Percentiles rank a stretch among this genome's conserved stretches.
These are phyloP conservation scores for Kluyveromyces siamensis DNA, from an alignment of 805 yeast genomes.

Conservation along the genomic window DNA sequence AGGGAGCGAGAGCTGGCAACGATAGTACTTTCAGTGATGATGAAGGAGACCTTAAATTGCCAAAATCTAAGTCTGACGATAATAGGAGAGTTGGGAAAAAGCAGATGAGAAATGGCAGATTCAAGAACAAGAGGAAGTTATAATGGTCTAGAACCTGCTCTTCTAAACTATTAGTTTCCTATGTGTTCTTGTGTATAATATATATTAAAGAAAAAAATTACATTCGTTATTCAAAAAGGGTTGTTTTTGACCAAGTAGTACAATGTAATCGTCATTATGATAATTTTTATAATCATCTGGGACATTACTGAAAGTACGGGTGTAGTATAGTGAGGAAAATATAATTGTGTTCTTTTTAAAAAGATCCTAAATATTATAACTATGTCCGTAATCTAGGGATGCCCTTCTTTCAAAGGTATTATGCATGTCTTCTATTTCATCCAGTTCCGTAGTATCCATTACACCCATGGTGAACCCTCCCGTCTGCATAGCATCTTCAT, in stretches of 20 bases:
- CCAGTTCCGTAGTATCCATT: slow-evolving; percentile 11
- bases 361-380: neutral
- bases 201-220: neutral
- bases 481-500: slow-evolving; percentile 1
- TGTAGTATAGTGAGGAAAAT: neutral
- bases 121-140: slow-evolving; percentile 20
- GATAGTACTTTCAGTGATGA: slow-evolving; percentile 48
- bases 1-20: slow-evolving; percentile 43
- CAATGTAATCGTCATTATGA: too few relatives aligned
- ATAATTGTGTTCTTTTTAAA: neutral
- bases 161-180: too few relatives aligned
- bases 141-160: neutral
- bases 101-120: slow-evolving; percentile 17
- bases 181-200: neutral
- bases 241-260: too few relatives aligned
- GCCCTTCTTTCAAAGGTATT: slow-evolving; percentile 27
- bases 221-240: neutral
- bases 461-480: slow-evolving; percentile 1
- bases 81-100: slow-evolving; percentile 23
- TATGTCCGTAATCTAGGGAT: slow-evolving; percentile 20
- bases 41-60: slow-evolving; percentile 30
- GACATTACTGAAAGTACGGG: neutral
- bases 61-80: slow-evolving; percentile 10
- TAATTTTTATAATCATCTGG: neutral
- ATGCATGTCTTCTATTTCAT: slow-evolving; percentile 26